Base-by-base conservation (phyloP, 1,284 basidiomycete species). In the Gymnopus androsaceus region DNA sequence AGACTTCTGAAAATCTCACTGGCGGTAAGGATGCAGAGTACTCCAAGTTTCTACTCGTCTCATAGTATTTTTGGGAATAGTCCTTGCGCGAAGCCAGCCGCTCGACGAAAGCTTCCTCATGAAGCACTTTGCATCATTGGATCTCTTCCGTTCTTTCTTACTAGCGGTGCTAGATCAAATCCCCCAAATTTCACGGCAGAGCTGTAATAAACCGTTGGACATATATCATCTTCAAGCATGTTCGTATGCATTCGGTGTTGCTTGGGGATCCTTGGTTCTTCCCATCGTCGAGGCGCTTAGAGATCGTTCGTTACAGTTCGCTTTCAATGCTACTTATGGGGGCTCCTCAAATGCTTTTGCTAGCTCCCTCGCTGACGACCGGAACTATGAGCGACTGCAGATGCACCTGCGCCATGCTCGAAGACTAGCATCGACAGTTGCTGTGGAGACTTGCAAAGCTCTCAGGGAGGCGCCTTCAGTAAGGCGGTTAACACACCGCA, bases 91-190 rank as follows among this genome's bases (percentile, higher is more conserved):
- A n/a, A 31, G 48, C 5, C 38, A 51, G 21, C 47, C 48, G 6
- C 46, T 56, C 23, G 40, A 56, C 31, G 37, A 51, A 28, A 7
- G 33, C 21, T 37, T 44, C n/a, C 47, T 56, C 31, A 56, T 21
- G n/a, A 23, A 50, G 15, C 41, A 56, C 37, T 23, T 50, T n/a
- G n/a, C 40, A 7, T 48, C 54, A n/a, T 19, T 51, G 4, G 37
- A 54, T 17, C 1, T 48, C 9, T 41, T 54, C 27, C 53, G 41
- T 30, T 30, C 46, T 21, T 44, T 42, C 40, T 23, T 44, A 42
- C 3, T 3, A 4, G 34, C 23, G 9, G 34, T 4, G 15, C 12
- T 37, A 7, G 36, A 47, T n/a, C 44, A 37, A 37, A 47, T 47
- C 19, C 9, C 23, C 23, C 41, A 5, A 27, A 6, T 30, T n/a